Base-by-base conservation (phyloP, 2,329 filamentous ascomycete genomes). In the Pyrenophora graminea region DNA sequence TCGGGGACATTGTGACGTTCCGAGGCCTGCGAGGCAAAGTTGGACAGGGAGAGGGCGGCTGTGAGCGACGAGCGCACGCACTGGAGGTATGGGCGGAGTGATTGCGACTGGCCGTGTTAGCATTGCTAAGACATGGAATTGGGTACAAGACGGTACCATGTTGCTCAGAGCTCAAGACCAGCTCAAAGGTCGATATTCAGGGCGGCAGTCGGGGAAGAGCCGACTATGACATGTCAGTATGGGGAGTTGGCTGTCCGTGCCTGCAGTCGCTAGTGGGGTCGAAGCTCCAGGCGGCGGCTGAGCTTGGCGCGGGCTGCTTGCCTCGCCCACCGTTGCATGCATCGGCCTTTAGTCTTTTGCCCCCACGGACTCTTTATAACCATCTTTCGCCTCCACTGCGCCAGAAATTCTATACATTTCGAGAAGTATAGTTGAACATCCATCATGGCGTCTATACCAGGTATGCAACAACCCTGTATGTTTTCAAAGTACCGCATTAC, bases 1-100 rank as follows among this genome's bases (percentile, higher is more conserved):
- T 99, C 94, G 56, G 94, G 94, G 39, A 97, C 93, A 80, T 99
- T 99, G 80, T 97, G 94, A 66, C 94, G 84, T 80, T 99, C 95
- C 48, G 92, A 90, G 39, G 90, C 91, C 78, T 99, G 94, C 42
- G 93, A 97, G 58, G 94, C 93, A 77, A 99, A 99, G 82, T 99
- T 95, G 75, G 91, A 93, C 53, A 96, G 84, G 52, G 91, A 93
- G 63, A 99, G 87, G 61, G 94, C 93, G 60, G 93, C 91, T 34
- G 92, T 97, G 70, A 99, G 83, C 70, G 90, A 96, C 72, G 90
- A 92, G 68, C 94, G 90, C 68, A 97, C 94, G 76, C 90, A 95
- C 81, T 96, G 91, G 64, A 97, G 89, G 79, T 97, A 97, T 50
- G 93, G 93, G 59, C 93, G 90, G 71, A 97, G 84, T 62, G 92